These are phyloP conservation scores for Quercus lobata DNA, from an alignment of 331 rosid species.

Conservation along the genomic window DNA sequence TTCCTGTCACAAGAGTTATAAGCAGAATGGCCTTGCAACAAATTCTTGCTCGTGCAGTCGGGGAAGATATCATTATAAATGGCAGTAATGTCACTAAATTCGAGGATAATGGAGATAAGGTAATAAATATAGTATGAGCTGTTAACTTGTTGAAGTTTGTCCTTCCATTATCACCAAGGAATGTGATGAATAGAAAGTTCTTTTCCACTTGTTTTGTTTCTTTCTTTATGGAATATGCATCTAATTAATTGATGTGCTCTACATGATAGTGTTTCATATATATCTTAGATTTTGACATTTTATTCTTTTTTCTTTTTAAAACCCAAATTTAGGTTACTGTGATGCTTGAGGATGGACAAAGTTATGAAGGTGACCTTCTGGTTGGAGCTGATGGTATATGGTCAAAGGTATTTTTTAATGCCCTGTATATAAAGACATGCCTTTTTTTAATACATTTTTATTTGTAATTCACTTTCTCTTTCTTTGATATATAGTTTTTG, in stretches of 20 bases:
- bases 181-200: background rate
- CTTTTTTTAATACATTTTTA: conserved; percentile 1
- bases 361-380: conserved; percentile 82
- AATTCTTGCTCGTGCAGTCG: conserved; percentile 83
- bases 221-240: conserved; percentile 10
- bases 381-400: conserved; percentile 99
- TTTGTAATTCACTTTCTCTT: background rate
- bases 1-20: conserved; percentile 95
- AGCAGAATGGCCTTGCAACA: conserved; percentile 87
- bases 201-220: conserved; percentile 4
- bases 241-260: background rate
- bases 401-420: conserved; percentile 70
- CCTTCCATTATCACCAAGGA: background rate
- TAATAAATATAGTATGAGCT: conserved; percentile 22
- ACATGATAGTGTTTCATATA: background rate
- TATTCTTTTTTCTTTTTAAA: conserved; percentile 12
- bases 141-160: conserved; percentile 15
- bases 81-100: conserved; percentile 71
- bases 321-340: conserved; percentile 66
- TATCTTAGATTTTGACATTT: conserved; percentile 9
- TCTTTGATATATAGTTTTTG: background rate
- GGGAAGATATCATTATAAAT: conserved; percentile 64
- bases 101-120: conserved; percentile 82
- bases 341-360: conserved; percentile 73
- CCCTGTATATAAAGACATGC: background rate